A percentile compares a stretch with the other conserved stretches of the same genome.
Conservation (phyloP, 2,329 filamentous ascomycete species). For the Colletotrichum sidae region DNA sequence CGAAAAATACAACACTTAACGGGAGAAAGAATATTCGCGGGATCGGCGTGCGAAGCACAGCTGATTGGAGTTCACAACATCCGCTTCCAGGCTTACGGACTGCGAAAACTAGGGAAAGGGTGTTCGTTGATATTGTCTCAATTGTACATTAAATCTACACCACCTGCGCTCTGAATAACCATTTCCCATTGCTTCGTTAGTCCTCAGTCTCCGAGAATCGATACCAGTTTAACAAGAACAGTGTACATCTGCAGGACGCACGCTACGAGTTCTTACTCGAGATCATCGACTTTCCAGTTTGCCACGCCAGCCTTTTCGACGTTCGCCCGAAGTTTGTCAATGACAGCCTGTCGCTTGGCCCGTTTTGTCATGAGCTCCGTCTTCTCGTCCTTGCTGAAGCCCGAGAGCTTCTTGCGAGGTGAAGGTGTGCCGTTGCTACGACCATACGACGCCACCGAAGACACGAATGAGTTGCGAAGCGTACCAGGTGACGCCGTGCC, state of each 20-base stretch:
- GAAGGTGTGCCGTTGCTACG: slow-evolving; percentile 51
- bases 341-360: slow-evolving; percentile 63
- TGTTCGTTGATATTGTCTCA: slow-evolving; percentile 7
- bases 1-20: too few relatives aligned
- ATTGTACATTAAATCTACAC: slow-evolving; percentile 37
- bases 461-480: slow-evolving; percentile 56
- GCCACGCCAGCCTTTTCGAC: slow-evolving; percentile 62
- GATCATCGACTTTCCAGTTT: slow-evolving; percentile 63
- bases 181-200: slow-evolving; percentile 26
- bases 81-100: too few relatives aligned
- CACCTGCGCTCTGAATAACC: slow-evolving; percentile 29
- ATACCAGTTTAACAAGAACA: not conserved
- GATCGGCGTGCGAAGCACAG: too few relatives aligned
- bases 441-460: slow-evolving; percentile 52
- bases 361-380: slow-evolving; percentile 64
- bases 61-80: too few relatives aligned
- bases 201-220: not conserved
- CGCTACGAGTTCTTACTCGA: slow-evolving; percentile 48
- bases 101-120: too few relatives aligned
- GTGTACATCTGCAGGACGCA: not conserved
- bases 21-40: too few relatives aligned
- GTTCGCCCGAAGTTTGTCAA: slow-evolving; percentile 62
- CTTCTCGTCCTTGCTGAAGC: slow-evolving; percentile 71
- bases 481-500: slow-evolving; percentile 53
- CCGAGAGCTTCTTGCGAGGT: slow-evolving; percentile 71